Conservation (phyloP, 2,329 filamentous ascomycete genomes). For the Neobulgaria alba region DNA sequence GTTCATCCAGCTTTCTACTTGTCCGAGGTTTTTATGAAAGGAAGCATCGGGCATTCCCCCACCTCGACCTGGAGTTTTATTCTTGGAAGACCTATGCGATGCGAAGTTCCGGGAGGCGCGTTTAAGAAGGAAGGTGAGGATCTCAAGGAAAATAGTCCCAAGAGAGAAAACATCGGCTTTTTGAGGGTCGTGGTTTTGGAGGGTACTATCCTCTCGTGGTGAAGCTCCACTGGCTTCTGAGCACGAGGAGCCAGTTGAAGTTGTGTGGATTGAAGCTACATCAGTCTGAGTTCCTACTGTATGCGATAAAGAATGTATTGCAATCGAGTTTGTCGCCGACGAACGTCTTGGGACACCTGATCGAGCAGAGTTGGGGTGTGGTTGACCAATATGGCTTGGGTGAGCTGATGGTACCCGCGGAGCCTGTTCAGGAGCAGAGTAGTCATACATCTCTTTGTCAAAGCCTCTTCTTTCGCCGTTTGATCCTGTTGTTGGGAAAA, state of each 20-base stretch:
- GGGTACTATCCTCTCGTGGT: not conserved
- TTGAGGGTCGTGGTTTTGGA: slow-evolving; percentile 40
- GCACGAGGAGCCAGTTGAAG: slow-evolving; percentile 12
- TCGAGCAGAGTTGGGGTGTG: slow-evolving; percentile 23
- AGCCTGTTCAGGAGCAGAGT: slow-evolving; percentile 56
- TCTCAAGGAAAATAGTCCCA: slow-evolving; percentile 63
- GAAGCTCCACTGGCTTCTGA: not conserved
- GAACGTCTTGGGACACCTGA: slow-evolving; percentile 10
- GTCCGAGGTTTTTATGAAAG: slow-evolving; percentile 62
- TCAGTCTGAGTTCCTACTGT: slow-evolving; percentile 6
- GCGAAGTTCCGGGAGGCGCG: slow-evolving; percentile 57
- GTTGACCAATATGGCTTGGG: slow-evolving; percentile 21
- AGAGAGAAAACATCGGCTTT: slow-evolving; percentile 66
- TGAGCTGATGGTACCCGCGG: slow-evolving; percentile 30
- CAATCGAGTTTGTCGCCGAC: slow-evolving; percentile 6
- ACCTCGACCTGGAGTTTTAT: slow-evolving; percentile 42
- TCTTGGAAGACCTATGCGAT: slow-evolving; percentile 56
- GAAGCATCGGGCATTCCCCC: slow-evolving; percentile 57
- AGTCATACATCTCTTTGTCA: slow-evolving; percentile 64
- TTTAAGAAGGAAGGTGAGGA: slow-evolving; percentile 61
- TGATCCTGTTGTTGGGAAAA: slow-evolving; percentile 35
- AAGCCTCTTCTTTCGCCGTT: slow-evolving; percentile 41
- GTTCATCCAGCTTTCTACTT: slow-evolving; percentile 61
- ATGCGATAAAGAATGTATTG: not conserved
- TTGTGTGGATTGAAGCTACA: slow-evolving; percentile 21